Percentiles rank a stretch among this genome's conserved stretches.
Conservation (phyloP, 495 filamentous ascomycete genomes). For the Rostrohypoxylon terebratum region DNA sequence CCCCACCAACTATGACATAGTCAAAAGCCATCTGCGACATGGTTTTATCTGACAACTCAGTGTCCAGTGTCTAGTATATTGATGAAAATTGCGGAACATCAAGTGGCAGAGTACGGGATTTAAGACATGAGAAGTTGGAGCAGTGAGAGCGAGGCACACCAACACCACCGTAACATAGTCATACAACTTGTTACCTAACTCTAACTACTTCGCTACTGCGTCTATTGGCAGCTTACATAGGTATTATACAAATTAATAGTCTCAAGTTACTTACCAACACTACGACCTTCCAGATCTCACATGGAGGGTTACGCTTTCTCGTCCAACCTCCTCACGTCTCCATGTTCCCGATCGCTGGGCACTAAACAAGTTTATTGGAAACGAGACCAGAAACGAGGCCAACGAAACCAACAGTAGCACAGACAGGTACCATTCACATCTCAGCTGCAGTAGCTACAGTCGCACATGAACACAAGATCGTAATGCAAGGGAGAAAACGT, state of each 20-base stretch:
- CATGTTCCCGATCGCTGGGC: neutral
- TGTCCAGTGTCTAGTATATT: neutral
- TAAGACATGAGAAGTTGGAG: neutral
- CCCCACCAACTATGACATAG: constrained; percentile 20
- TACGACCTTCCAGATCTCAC: neutral
- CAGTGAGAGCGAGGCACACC: neutral
- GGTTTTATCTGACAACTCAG: neutral
- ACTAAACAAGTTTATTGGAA: neutral
- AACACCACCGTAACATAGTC: neutral
- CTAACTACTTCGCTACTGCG: too few relatives aligned
- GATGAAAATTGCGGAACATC: neutral
- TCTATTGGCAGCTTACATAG: neutral
- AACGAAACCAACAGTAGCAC: neutral
- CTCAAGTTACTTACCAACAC: neutral
- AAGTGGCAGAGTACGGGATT: neutral
- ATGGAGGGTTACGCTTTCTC: neutral
- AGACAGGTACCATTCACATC: neutral
- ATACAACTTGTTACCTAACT: neutral
- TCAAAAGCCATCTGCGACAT: constrained; percentile 7
- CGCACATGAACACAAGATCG: neutral
- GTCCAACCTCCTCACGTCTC: neutral
- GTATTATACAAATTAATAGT: neutral
- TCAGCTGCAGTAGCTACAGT: too few relatives aligned
- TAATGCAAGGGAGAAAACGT: constrained; percentile 5
- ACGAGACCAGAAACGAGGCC: neutral